Conservation (phyloP, 225 moss, liverwort and hornwort genomes). For the Asterella californica region DNA sequence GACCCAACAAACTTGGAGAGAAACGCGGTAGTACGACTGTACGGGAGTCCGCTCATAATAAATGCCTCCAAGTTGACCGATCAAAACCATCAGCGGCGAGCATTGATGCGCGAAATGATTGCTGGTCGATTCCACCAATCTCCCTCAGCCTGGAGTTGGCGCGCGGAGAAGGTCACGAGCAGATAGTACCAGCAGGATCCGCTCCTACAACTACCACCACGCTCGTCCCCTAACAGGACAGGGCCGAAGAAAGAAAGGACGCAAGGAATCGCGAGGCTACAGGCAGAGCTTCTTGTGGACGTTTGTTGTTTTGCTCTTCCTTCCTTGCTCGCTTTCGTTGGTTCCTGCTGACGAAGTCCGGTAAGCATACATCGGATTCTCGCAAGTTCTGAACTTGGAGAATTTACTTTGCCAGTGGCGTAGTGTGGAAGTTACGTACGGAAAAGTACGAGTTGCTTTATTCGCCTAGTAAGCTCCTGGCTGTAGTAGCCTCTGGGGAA, state of each 20-base stretch:
- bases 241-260: neutral
- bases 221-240: no score
- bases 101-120: neutral
- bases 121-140: neutral
- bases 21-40: neutral
- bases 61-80: neutral
- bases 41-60: neutral
- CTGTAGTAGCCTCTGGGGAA: neutral
- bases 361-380: no score
- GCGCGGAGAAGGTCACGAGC: neutral
- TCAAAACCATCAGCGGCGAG: neutral
- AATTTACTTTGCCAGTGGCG: conserved; percentile 7
- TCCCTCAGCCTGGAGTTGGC: neutral
- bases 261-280: neutral
- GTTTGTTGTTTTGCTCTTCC: no score
- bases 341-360: no score
- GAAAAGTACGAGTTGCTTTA: conserved; percentile 5
- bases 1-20: conserved; percentile 8
- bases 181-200: no score
- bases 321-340: no score
- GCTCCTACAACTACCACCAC: no score
- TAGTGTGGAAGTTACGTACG: conserved; percentile 12
- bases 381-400: neutral
- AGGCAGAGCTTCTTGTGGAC: neutral
- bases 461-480: neutral